Conservation (phyloP, 129 eudicot species). For the Flaveria brownii region DNA sequence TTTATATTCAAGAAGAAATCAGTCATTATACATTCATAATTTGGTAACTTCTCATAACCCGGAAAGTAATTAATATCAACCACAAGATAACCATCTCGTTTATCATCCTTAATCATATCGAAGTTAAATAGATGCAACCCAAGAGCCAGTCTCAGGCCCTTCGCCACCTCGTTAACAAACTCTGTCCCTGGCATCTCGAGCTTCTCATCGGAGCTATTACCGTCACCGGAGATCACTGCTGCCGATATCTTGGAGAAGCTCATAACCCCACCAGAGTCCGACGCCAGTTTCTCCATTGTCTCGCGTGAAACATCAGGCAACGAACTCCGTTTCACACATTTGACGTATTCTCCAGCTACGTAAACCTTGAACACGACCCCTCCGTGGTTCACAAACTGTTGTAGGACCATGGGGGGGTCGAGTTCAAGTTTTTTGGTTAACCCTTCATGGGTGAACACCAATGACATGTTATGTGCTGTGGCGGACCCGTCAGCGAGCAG, state of each 20-base stretch:
- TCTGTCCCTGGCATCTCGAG: slow-evolving; percentile 43
- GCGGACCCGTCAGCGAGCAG: slow-evolving; percentile 54
- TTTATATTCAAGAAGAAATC: slow-evolving; percentile 51
- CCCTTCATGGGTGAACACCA: slow-evolving; percentile 54
- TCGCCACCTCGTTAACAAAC: slow-evolving; percentile 52
- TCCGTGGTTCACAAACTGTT: slow-evolving; percentile 85
- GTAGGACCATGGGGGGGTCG: slow-evolving; percentile 61
- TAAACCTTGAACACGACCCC: slow-evolving; percentile 76
- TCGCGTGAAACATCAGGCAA: slow-evolving; percentile 56
- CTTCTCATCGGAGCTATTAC: slow-evolving; percentile 14
- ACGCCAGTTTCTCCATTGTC: slow-evolving; percentile 24
- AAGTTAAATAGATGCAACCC: slow-evolving; percentile 63
- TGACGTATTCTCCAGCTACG: slow-evolving; percentile 54
- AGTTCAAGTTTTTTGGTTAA: slow-evolving; percentile 32
- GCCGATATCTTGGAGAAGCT: slow-evolving; percentile 46
- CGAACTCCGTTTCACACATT: slow-evolving; percentile 68
- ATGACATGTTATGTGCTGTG: slow-evolving; percentile 57
- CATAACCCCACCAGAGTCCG: slow-evolving; percentile 38
- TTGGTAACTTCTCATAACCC: slow-evolving; percentile 70
- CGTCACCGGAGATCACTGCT: slow-evolving; percentile 30
- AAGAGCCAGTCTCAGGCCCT: slow-evolving; percentile 42
- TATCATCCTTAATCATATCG: slow-evolving; percentile 63
- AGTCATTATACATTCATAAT: slow-evolving; percentile 52
- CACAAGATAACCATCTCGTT: slow-evolving; percentile 53
- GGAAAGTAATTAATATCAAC: slow-evolving; percentile 81